These are phyloP conservation scores for Volutella citrinella DNA, from an alignment of 2,329 filamentous ascomycete genomes.

Conservation along the genomic window DNA sequence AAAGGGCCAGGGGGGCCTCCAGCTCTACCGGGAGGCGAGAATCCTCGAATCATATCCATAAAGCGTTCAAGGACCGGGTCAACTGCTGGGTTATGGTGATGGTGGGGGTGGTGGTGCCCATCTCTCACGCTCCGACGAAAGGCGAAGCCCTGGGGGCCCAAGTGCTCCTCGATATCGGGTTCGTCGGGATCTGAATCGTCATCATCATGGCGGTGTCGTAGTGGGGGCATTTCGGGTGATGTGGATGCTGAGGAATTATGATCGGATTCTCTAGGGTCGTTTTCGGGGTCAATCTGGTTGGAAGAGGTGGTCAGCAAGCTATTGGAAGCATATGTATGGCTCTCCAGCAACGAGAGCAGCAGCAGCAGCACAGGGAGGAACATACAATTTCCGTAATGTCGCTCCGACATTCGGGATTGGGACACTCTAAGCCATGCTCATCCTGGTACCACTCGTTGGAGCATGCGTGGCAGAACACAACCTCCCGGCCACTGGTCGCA, in stretches of 20 bases:
- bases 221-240: conserved; percentile 27
- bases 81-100: conserved; percentile 31
- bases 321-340: too few species aligned
- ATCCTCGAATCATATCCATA: conserved; percentile 40
- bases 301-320: too few species aligned
- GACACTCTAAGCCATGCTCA: conserved; percentile 67
- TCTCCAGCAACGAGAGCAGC: too few species aligned
- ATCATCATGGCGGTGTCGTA: conserved; percentile 29
- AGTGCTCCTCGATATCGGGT: conserved; percentile 54
- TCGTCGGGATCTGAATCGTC: conserved; percentile 57
- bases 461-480: conserved; percentile 86
- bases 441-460: conserved; percentile 76
- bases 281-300: conserved; percentile 54
- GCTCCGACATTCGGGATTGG: conserved; percentile 68
- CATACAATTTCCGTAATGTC: conserved; percentile 86
- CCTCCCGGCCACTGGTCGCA: conserved; percentile 55
- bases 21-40: conserved; percentile 23
- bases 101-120: conserved; percentile 17
- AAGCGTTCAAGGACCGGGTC: conserved; percentile 42
- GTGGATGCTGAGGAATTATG: conserved; percentile 27
- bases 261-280: conserved; percentile 56
- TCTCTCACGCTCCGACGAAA: conserved; percentile 35
- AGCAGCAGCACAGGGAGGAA: too few species aligned
- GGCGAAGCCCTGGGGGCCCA: conserved; percentile 41
- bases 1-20: conserved; percentile 12